Evolutionary conservation across 208 protist genomes (phyloP).

Genomic region (Strigomonas culicis): DNA sequence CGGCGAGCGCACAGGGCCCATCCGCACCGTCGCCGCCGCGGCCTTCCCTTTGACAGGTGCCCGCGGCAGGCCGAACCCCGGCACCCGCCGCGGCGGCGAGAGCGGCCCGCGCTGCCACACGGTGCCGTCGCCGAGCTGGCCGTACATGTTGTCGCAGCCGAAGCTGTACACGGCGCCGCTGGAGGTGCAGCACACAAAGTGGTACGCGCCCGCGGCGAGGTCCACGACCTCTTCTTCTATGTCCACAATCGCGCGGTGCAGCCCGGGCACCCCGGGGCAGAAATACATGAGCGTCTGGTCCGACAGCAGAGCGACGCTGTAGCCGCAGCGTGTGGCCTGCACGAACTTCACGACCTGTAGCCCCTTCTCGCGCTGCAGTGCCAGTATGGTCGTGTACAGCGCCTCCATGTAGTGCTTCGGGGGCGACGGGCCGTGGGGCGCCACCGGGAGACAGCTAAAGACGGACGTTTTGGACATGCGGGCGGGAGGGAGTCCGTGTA

Average conservation of each 20-base stretch:
- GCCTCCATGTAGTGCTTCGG: neutral
- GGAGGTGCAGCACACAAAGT: constrained; percentile 81
- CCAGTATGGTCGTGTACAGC: neutral
- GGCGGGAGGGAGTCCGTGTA: too few relatives aligned
- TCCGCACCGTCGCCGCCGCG: neutral
- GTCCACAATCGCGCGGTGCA: constrained; percentile 24
- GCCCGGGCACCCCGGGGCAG: neutral
- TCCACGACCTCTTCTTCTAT: constrained; percentile 47
- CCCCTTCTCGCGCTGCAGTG: neutral
- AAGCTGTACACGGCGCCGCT: constrained; percentile 69
- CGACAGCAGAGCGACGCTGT: constrained; percentile 36
- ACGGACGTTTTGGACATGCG: neutral
- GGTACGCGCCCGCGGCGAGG: constrained; percentile 62
- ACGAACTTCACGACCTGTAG: constrained; percentile 32
- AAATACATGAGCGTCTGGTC: constrained; percentile 44
- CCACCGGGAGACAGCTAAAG: neutral
- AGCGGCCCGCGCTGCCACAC: constrained; percentile 42
- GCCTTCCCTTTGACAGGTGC: neutral
- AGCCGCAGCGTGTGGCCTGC: constrained; percentile 29
- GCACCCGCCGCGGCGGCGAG: constrained; percentile 14
- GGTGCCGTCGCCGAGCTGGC: constrained; percentile 79
- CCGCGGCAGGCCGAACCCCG: constrained; percentile 7
- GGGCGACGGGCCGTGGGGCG: neutral
- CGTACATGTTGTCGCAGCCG: constrained; percentile 73
- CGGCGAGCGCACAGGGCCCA: constrained; percentile 17